Evolutionary conservation across 805 yeast genomes (phyloP), one percentile per base, ranked within the genome.

Genomic region (Blastobotrys parvus): DNA sequence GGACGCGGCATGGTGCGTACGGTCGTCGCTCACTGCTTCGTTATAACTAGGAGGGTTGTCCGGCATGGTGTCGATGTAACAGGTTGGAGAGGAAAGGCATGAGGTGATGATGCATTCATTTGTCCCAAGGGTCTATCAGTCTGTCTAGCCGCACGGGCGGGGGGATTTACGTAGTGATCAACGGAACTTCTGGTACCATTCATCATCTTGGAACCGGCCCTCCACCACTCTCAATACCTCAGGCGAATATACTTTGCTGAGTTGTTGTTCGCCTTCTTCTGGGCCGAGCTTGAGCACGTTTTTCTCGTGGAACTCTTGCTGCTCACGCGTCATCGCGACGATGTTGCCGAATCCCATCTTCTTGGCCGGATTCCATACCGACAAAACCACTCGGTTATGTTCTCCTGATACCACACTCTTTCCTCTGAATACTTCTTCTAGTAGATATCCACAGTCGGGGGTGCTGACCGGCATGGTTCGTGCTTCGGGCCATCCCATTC

Each of bases 391-490:
- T 54, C 88, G 75, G 1, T 94, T 84, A 4, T 89, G 80, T 53
- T 72, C 84, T 16, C 89, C 83, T 15, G 94, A 81, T 11, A 89
- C 72, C 15, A 94, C 92, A 0, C 95, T 82, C 61, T 88, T 87
- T 11, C 97, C 97, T 48, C 94, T 77, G 68, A 79, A 92, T 2
- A 92, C 82, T 63, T 92, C 99, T 58, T 90, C 97, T 29, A 89
- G 69, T 13, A 90, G 70, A 58, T 88, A 92, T 36, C 78, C 82
- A 21, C 86, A 78, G 47, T 92, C 98, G 38, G 64, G 67, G 44
- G 80, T 55, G 1, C 87, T 71, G 10, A 64, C 43, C 27, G 90
- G 90, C n/a, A 85, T 77, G 35, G 87, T 70, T 61, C 81, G 89
- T 41, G 81, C 88, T 11, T 67, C 62, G 29, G 55, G 50, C 45